Conservation (phyloP, 108 stramenopile genomes). For the Pseudonitzschia delicatissima region DNA sequence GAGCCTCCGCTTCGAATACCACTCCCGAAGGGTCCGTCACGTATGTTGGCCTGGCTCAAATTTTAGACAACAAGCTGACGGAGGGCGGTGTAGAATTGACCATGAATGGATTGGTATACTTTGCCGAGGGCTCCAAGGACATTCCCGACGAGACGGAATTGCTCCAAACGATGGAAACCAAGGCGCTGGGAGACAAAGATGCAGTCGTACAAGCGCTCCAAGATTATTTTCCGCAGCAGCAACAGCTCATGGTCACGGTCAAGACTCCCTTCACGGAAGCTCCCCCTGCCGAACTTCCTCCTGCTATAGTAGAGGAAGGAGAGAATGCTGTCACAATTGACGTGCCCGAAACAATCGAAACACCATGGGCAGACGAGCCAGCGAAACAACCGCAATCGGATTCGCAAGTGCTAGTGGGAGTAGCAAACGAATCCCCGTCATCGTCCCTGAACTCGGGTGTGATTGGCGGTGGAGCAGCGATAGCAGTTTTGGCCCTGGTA, state of each 20-base stretch:
- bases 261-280: neutral
- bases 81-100: neutral
- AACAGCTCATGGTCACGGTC: conserved; percentile 10
- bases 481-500: neutral
- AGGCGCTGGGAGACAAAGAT: neutral
- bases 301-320: too few relatives aligned
- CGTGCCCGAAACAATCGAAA: neutral
- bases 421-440: neutral
- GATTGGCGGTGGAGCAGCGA: too few relatives aligned
- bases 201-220: neutral
- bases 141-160: conserved; percentile 1
- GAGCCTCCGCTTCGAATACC: neutral
- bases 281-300: neutral
- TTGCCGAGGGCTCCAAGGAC: conserved; percentile 1
- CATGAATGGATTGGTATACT: conserved; percentile 5
- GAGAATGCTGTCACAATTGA: too few relatives aligned
- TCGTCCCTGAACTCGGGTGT: neutral
- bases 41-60: conserved; percentile 6
- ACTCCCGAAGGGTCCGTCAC: neutral
- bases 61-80: neutral
- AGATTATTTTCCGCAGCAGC: neutral
- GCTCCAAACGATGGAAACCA: neutral
- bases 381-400: neutral
- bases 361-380: neutral
- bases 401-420: neutral